These are phyloP conservation scores for Neoboletus brunneissimus DNA, from an alignment of 768 basidiomycete species.

Conservation along the genomic window DNA sequence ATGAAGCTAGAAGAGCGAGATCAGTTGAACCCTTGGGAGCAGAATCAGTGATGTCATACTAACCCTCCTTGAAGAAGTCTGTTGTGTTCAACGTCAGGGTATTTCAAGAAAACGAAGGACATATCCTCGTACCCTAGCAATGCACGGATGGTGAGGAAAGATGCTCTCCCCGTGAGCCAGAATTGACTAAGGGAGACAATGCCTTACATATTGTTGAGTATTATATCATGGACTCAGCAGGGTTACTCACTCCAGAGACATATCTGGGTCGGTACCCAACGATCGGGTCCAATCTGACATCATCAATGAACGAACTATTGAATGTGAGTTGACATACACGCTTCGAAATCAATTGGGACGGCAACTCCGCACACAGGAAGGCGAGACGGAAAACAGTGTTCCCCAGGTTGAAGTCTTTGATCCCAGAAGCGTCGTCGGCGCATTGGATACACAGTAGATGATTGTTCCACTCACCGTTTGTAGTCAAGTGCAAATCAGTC, in stretches of 20 bases:
- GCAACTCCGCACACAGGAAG: slow-evolving; percentile 56
- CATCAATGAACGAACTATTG: background rate
- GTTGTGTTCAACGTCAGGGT: background rate
- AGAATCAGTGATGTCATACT: slow-evolving; percentile 23
- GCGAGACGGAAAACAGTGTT: slow-evolving; percentile 52
- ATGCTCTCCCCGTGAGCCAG: slow-evolving; percentile 50
- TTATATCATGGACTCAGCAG: background rate
- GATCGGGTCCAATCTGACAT: slow-evolving; percentile 53
- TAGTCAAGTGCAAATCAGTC: slow-evolving; percentile 52
- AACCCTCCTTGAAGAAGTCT: slow-evolving; percentile 49
- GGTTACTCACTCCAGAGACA: slow-evolving; percentile 44
- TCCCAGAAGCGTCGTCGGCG: no score
- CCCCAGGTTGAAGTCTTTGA: slow-evolving; percentile 52
- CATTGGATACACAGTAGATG: slow-evolving; percentile 1
- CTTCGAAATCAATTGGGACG: slow-evolving; percentile 63
- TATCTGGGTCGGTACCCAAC: slow-evolving; percentile 62
- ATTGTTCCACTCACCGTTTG: slow-evolving; percentile 33
- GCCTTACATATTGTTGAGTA: slow-evolving; percentile 12
- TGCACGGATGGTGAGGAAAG: slow-evolving; percentile 48
- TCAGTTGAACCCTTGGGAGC: background rate
- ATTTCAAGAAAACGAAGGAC: background rate
- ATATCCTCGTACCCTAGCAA: slow-evolving; percentile 40
- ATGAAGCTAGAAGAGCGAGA: slow-evolving; percentile 39
- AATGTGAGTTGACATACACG: slow-evolving; percentile 33
- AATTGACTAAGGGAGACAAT: slow-evolving; percentile 52